Percentiles rank a stretch among this genome's conserved stretches.
Conservation (phyloP, 169 alveolate species). For the Plasmodium billcollinsi region DNA sequence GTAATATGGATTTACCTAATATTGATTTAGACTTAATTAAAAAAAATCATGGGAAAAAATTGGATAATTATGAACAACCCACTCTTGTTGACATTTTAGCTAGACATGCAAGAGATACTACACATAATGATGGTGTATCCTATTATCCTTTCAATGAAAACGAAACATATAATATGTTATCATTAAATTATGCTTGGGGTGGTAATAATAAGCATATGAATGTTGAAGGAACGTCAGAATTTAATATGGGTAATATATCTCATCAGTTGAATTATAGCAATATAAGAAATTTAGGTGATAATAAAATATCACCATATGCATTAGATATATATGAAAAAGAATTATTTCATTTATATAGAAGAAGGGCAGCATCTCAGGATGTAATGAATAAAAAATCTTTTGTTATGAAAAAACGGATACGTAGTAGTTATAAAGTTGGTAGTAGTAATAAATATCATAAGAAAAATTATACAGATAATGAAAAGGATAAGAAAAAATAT, state of each 20-base stretch:
- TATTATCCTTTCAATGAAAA: slow-evolving; percentile 36
- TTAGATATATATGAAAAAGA: slow-evolving; percentile 14
- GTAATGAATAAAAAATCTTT: slow-evolving; percentile 33
- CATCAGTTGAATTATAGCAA: background rate
- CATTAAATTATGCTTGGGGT: slow-evolving; percentile 34
- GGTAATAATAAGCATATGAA: background rate
- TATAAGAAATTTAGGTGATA: background rate
- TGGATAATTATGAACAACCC: slow-evolving; percentile 19
- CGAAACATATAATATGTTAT: slow-evolving; percentile 9
- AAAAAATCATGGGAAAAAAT: slow-evolving; percentile 7
- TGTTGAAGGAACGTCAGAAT: slow-evolving; percentile 6
- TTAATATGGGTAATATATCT: slow-evolving; percentile 38
- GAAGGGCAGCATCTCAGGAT: slow-evolving; percentile 76
- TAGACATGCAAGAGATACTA: slow-evolving; percentile 74
- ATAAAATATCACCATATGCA: background rate
- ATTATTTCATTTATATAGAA: slow-evolving; percentile 44
- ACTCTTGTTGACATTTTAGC: slow-evolving; percentile 64
- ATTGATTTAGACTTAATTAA: slow-evolving; percentile 27
- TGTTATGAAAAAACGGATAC: slow-evolving; percentile 32
- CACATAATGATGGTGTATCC: slow-evolving; percentile 35
- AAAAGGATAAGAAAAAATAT: slow-evolving; percentile 50
- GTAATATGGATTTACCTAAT: background rate
- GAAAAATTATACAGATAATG: slow-evolving; percentile 71
- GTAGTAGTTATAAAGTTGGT: slow-evolving; percentile 47
- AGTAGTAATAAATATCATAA: slow-evolving; percentile 42